These are phyloP conservation scores for Triangularia setosa DNA, from an alignment of 2,329 filamentous ascomycete genomes.

Conservation along the genomic window DNA sequence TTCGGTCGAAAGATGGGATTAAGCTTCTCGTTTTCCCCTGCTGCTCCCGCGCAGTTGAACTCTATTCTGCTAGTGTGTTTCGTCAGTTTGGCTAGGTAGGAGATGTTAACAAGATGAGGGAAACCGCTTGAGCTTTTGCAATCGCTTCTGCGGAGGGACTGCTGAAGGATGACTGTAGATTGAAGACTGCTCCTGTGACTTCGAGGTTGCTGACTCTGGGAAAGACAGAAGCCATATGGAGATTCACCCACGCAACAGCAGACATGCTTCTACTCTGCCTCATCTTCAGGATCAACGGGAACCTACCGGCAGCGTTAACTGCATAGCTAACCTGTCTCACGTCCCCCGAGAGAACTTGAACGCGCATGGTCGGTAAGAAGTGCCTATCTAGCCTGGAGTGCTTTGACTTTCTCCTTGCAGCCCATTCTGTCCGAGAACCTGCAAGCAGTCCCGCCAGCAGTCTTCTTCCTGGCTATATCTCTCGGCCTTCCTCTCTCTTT, in stretches of 20 bases:
- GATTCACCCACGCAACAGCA: no score
- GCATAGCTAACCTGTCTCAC: background rate
- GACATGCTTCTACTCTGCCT: background rate
- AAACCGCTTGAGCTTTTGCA: background rate
- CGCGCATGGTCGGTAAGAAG: no score
- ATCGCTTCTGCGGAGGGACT: no score
- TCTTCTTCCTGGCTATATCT: background rate
- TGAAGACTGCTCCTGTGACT: no score
- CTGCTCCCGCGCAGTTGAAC: background rate
- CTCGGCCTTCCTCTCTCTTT: background rate
- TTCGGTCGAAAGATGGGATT: background rate
- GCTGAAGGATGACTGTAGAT: no score
- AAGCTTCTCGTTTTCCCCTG: background rate
- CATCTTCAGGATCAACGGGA: no score
- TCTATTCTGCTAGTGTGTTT: background rate
- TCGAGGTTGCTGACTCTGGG: no score
- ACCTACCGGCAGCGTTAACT: background rate
- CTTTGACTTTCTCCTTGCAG: constrained; percentile 3
- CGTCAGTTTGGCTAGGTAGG: background rate
- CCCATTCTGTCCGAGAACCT: background rate
- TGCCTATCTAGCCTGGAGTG: no score
- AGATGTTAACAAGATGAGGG: background rate
- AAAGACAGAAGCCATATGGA: no score
- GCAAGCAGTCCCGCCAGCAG: background rate
- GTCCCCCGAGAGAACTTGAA: background rate